These are phyloP conservation scores for Alloteropsis angusta DNA, from an alignment of 202 grass and related monocot genomes.

Conservation along the genomic window DNA sequence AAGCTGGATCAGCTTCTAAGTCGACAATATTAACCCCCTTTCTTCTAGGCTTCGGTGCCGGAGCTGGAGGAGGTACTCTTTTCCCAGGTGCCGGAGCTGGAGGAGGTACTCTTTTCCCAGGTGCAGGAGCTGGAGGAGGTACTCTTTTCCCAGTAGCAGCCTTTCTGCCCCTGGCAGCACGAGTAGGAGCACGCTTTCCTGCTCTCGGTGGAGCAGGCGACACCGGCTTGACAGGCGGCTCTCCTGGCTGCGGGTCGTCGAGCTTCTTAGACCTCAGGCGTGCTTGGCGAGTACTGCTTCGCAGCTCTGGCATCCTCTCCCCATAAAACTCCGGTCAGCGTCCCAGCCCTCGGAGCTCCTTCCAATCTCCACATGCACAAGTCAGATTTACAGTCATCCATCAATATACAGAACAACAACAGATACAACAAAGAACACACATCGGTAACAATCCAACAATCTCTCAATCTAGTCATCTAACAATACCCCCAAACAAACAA, in stretches of 20 bases:
- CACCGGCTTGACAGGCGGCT: constrained; percentile 24
- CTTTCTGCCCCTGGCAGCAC: constrained; percentile 47
- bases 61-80: not conserved
- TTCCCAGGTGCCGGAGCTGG: too few relatives aligned
- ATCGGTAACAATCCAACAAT: not conserved
- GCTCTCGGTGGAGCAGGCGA: constrained; percentile 34
- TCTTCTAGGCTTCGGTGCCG: constrained; percentile 30
- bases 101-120: constrained; percentile 23
- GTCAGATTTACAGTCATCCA: constrained; percentile 17
- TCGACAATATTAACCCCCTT: constrained; percentile 29
- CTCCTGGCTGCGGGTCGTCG: constrained; percentile 25
- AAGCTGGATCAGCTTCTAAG: constrained; percentile 37
- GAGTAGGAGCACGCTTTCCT: constrained; percentile 35
- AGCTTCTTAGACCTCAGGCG: constrained; percentile 56
- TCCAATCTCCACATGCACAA: constrained; percentile 46
- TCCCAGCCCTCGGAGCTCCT: constrained; percentile 32
- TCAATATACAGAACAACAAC: constrained; percentile 20
- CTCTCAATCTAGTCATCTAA: not conserved
- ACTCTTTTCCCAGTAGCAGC: constrained; percentile 35
- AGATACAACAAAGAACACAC: not conserved
- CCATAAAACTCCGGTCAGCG: constrained; percentile 57
- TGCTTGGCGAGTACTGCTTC: constrained; percentile 75
- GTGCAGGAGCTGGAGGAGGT: not conserved
- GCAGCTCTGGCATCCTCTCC: constrained; percentile 86
- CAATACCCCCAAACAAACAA: not conserved